phyloP scores from a whole-genome alignment of 768 basidiomycete genomes.

The Mycena crocata region DNA sequence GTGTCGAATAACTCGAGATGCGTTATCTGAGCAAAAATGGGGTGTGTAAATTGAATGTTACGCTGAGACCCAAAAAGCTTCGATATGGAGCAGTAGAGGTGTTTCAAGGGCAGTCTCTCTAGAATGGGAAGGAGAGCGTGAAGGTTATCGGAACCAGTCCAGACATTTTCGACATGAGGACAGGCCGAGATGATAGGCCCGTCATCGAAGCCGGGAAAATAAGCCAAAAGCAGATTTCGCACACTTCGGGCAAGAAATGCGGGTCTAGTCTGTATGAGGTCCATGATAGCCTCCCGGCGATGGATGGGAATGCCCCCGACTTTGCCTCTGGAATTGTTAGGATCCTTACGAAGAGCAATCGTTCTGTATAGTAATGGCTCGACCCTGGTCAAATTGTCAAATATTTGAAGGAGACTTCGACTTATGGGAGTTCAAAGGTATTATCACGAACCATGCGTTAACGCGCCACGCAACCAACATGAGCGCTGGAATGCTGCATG shows the following conservation, averaged over 20 bases:
- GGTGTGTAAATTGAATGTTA: neutral
- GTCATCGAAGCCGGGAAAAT: no score
- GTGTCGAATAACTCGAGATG: neutral
- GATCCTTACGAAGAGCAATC: no score
- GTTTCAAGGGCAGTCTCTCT: neutral
- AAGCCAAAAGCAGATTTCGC: no score
- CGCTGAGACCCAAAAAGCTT: neutral
- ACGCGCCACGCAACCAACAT: conserved; percentile 13
- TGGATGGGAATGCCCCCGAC: no score
- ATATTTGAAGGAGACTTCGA: neutral
- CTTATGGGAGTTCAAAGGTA: no score
- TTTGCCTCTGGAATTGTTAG: no score
- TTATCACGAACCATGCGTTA: conserved; percentile 11
- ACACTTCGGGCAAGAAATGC: no score
- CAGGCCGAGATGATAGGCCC: neutral
- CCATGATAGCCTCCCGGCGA: no score
- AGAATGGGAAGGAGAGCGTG: neutral
- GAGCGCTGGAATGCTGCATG: neutral
- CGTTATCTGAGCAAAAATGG: neutral
- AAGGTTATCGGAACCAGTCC: neutral
- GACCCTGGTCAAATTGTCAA: conserved; percentile 5
- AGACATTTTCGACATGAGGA: neutral
- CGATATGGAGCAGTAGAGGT: neutral
- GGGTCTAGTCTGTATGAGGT: no score
- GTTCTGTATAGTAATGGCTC: conserved; percentile 20